Percentiles rank a stretch among this genome's conserved stretches.
These are phyloP conservation scores for Wickerhamomyces mucosus DNA, from an alignment of 805 yeast genomes.

Conservation along the genomic window DNA sequence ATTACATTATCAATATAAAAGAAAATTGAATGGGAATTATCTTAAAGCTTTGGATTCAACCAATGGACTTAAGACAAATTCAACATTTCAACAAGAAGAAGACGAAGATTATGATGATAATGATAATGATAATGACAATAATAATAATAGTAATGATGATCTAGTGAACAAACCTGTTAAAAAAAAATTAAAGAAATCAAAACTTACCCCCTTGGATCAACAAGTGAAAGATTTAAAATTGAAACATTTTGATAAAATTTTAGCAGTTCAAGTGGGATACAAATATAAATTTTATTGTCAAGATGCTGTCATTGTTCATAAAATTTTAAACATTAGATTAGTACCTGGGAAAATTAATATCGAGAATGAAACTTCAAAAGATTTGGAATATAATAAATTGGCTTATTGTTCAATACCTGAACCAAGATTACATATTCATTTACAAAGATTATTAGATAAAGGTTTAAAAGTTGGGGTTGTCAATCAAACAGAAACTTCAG, in stretches of 20 bases:
- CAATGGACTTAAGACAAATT: too few species aligned
- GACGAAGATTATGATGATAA: not conserved
- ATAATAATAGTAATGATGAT: not conserved
- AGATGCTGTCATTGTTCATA: constrained; percentile 69
- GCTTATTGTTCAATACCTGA: constrained; percentile 87
- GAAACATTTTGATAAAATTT: constrained; percentile 51
- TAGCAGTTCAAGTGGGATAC: constrained; percentile 87
- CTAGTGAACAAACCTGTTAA: not conserved
- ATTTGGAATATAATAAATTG: constrained; percentile 43
- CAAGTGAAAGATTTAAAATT: constrained; percentile 64
- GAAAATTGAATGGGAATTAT: not conserved
- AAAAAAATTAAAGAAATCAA: constrained; percentile 10
- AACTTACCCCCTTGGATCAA: constrained; percentile 69
- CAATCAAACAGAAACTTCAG: constrained; percentile 75
- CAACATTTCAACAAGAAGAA: not conserved
- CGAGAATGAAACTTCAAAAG: constrained; percentile 40
- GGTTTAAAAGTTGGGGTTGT: constrained; percentile 85
- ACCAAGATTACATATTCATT: constrained; percentile 60
- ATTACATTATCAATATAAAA: not conserved
- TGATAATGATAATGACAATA: not conserved
- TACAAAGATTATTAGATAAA: constrained; percentile 57
- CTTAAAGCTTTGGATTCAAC: not conserved
- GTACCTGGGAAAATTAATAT: constrained; percentile 58
- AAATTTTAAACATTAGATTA: constrained; percentile 57
- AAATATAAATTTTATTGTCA: constrained; percentile 80